Base-by-base conservation (phyloP, 805 yeast species). In the Priceomyces carsonii region DNA sequence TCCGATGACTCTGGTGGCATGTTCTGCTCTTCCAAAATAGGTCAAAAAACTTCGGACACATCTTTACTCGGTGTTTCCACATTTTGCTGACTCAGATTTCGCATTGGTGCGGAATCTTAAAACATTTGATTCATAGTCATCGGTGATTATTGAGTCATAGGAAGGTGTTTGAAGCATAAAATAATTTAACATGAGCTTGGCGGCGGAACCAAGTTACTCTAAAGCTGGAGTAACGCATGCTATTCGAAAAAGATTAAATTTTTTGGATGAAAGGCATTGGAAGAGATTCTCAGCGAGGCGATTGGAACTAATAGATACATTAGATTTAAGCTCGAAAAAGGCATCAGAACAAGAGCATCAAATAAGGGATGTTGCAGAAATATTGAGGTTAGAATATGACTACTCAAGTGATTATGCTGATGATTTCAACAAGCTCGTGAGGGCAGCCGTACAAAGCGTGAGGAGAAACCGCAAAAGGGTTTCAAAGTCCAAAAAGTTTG, bases 371-470 rank as follows among this genome's bases (percentile, higher is more conserved):
- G 93, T 95, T 23, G 96, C 98, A 0, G 75, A 77, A 32, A 73
- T 83, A 3, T 66, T 91, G 29, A 68, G 95, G 50, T 66, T 71
- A 2, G 99, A 93, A 61, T 93, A 87, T 50, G 77, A 79, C 4
- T 90, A 80, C 55, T 75, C 82, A 2, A 61, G 60, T 2, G 73
- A 71, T 5, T 71, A 78, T 9, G 62, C 79, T 18, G 59, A 68
- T 1, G 98, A 93, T 45, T 91, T 91, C 55, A 95, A 89, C 58
- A 85, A 83, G 56, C 70, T 91, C 22, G 97, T 93, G 0, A 69
- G 95, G 23, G 95, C 96, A 7, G 98, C 96, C 1, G 82, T 91
- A 18, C 99, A 91, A 60, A 82, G 95, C 33, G 97, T 86, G 1
- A 68, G 98, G 43, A 69, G 99, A 45, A 91, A 91, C 57, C 72